Evolutionary conservation across 2,329 filamentous ascomycete species (phyloP), one percentile per base, ranked within the genome.

Genomic region (Diaporthe sp.): DNA sequence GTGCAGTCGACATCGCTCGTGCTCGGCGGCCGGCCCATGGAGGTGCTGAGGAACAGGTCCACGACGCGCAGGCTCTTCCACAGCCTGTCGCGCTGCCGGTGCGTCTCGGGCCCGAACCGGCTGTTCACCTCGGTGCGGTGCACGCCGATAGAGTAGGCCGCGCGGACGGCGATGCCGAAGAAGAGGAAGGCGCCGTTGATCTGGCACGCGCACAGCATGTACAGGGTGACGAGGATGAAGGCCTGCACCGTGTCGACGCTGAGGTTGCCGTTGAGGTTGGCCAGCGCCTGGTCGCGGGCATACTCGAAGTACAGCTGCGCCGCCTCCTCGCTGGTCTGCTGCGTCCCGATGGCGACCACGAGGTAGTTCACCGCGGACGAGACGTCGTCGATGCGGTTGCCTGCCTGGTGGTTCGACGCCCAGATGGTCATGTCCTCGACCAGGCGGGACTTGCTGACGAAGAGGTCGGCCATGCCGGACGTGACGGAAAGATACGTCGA

Each of bases 1-100:
- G 88, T 90, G 79, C 88, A 90, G 76, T 90, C 89, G 1, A 89
- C 83, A 58, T 90, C 88, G 0, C 88, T 89, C 0, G 88, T 88
- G 0, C 87, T 87, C 0, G 89, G 89, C 0, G 89, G 89, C 0
- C 89, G 83, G 4, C 89, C 89, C 88, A 90, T 89, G 1, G 87
- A 89, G 1, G 86, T 87, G 78, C 87, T 89, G 0, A 90, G 82
- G 74, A 88, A 89, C 0, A 90, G 79, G 75, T 90, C 89, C 9
- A 90, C 82, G 0, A 89, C 82, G 1, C 89, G 84, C 5, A 90
- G 79, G 74, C 88, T 90, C 79, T 89, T 89, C 89, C 89, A 90
- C 1, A 90, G 80, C 4, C 87, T 83, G 74, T 89, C 88, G 75
- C 88, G 81, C 76, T 86, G 87, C 0, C 81, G 81, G 49, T 86